Conservation (phyloP, 1,284 basidiomycete genomes). For the Puccinia hordei region DNA sequence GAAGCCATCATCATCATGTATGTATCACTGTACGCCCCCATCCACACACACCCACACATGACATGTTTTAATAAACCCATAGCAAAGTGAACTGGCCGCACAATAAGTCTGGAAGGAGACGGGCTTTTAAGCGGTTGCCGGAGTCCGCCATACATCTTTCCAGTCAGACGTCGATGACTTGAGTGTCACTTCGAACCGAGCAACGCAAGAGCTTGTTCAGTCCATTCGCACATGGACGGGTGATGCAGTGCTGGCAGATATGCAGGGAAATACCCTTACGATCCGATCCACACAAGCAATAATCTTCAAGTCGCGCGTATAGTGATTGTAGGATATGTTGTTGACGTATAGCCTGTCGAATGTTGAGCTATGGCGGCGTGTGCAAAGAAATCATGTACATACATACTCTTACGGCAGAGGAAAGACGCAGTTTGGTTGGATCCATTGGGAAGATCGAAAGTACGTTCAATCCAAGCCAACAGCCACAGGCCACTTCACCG, state of each 20-base stretch:
- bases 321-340: too few species aligned
- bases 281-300: neutral
- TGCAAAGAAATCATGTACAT: neutral
- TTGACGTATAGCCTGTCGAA: too few species aligned
- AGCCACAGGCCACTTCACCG: too few species aligned
- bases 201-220: neutral
- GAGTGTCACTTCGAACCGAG: constrained; percentile 9
- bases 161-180: constrained; percentile 8
- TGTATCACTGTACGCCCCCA: neutral
- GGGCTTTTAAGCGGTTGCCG: constrained; percentile 12
- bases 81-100: too few species aligned
- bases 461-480: neutral
- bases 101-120: neutral
- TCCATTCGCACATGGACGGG: neutral
- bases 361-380: too few species aligned
- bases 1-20: too few species aligned
- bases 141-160: constrained; percentile 2
- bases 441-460: too few species aligned
- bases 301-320: neutral
- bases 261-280: constrained; percentile 5
- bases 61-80: neutral
- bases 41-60: neutral
- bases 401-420: neutral
- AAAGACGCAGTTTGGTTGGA: constrained; percentile 3
- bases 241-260: neutral